A percentile compares a stretch with the other conserved stretches of the same genome.
Conservation (phyloP, 305 asterid species). For the Solanum hybrid region DNA sequence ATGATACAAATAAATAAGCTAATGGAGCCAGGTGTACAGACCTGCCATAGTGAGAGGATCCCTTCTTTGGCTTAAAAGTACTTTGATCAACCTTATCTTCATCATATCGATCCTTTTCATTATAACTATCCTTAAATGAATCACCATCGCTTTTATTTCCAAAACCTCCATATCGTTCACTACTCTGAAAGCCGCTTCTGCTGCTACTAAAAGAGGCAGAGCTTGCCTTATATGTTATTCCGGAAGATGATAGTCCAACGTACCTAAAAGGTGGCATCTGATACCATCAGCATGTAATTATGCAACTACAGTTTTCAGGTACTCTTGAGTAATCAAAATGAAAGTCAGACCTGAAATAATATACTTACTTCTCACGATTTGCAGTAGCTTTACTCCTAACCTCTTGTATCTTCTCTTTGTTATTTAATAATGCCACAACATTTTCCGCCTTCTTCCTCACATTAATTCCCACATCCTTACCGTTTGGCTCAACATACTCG, state of each 20-base stretch:
- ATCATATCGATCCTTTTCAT: slow-evolving; percentile 40
- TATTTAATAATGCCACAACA: slow-evolving; percentile 64
- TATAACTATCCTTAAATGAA: slow-evolving; percentile 33
- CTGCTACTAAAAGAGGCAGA: slow-evolving; percentile 61
- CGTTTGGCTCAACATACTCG: slow-evolving; percentile 85
- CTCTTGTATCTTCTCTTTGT: slow-evolving; percentile 90
- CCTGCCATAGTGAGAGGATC: slow-evolving; percentile 63
- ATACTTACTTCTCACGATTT: slow-evolving; percentile 82
- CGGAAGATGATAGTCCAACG: slow-evolving; percentile 86
- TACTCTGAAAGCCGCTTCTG: slow-evolving; percentile 36
- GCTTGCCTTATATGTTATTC: slow-evolving; percentile 73
- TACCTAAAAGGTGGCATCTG: slow-evolving; percentile 35
- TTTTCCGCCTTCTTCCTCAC: slow-evolving; percentile 90
- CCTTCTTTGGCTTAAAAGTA: slow-evolving; percentile 35
- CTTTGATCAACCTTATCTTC: slow-evolving; percentile 51
- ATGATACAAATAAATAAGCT: not conserved
- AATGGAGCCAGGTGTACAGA: slow-evolving; percentile 17
- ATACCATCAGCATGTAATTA: not conserved
- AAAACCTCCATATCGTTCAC: slow-evolving; percentile 63
- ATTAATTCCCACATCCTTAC: slow-evolving; percentile 88
- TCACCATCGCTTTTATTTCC: slow-evolving; percentile 50
- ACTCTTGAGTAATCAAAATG: slow-evolving; percentile 10
- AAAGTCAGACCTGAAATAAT: slow-evolving; percentile 9
- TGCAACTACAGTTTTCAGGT: slow-evolving; percentile 2
- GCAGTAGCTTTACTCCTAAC: slow-evolving; percentile 77